phyloP scores from a whole-genome alignment of 2,329 filamentous ascomycete genomes.

The Neofusicoccum sp. region DNA sequence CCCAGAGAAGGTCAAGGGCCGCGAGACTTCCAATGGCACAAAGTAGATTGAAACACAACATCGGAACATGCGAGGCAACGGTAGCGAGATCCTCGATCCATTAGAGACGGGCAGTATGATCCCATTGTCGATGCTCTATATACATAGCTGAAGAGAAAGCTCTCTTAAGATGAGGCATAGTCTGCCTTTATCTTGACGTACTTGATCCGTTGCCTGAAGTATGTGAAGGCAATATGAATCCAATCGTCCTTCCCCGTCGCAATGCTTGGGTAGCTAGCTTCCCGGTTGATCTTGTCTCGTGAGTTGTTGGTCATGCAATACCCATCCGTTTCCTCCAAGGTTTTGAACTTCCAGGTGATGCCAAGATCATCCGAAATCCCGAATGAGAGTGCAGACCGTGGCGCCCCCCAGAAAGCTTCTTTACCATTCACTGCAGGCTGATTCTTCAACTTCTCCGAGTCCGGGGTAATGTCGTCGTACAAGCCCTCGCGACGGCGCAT shows the following conservation, averaged over 20 bases:
- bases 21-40: slow-evolving; percentile 24
- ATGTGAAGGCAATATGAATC: slow-evolving; percentile 48
- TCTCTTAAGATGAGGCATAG: background rate
- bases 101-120: too few species aligned
- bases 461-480: slow-evolving; percentile 50
- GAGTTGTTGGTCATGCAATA: slow-evolving; percentile 53
- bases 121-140: too few species aligned
- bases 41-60: too few species aligned
- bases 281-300: slow-evolving; percentile 44
- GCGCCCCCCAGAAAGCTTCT: slow-evolving; percentile 50
- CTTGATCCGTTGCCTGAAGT: slow-evolving; percentile 48
- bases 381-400: slow-evolving; percentile 40
- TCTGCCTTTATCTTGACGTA: slow-evolving; percentile 35
- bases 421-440: slow-evolving; percentile 39
- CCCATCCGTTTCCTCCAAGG: slow-evolving; percentile 49
- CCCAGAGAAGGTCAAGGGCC: background rate
- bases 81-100: slow-evolving; percentile 32
- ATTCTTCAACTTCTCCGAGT: slow-evolving; percentile 43
- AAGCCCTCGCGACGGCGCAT: slow-evolving; percentile 43
- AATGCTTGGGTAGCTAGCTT: slow-evolving; percentile 51
- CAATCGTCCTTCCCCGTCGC: slow-evolving; percentile 30
- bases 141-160: background rate
- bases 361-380: slow-evolving; percentile 43
- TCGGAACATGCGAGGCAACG: slow-evolving; percentile 26
- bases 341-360: slow-evolving; percentile 40